A percentile compares a stretch with the other conserved stretches of the same genome.
Conservation (phyloP, 495 filamentous ascomycete species). For the Thozetella sp. region DNA sequence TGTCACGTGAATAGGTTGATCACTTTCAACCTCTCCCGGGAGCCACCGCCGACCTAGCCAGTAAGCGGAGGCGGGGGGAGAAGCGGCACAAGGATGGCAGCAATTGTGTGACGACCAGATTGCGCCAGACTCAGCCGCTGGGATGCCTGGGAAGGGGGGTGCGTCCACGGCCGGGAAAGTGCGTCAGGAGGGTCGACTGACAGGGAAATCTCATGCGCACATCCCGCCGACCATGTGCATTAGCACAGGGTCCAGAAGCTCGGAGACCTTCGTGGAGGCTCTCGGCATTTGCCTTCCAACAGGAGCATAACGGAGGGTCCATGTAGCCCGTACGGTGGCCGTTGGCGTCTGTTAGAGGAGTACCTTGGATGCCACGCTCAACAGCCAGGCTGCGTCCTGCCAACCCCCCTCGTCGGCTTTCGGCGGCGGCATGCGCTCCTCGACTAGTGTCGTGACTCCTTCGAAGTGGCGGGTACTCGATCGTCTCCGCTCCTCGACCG, state of each 20-base stretch:
- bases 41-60: too few relatives aligned
- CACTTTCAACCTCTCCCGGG: too few relatives aligned
- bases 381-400: slow-evolving; percentile 85
- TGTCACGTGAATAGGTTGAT: neutral
- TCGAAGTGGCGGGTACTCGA: slow-evolving; percentile 20
- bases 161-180: neutral
- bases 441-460: slow-evolving; percentile 9
- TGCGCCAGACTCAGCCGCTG: neutral
- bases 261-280: neutral
- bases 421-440: slow-evolving; percentile 38
- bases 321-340: slow-evolving; percentile 1
- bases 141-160: neutral
- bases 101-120: neutral
- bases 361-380: slow-evolving; percentile 75
- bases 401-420: slow-evolving; percentile 62
- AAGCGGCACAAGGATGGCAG: neutral
- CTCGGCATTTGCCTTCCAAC: neutral
- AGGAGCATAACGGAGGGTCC: neutral
- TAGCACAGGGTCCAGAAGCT: slow-evolving; percentile 1
- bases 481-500: slow-evolving; percentile 17
- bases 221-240: slow-evolving; percentile 1
- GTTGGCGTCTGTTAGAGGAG: slow-evolving; percentile 48
- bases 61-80: too few relatives aligned
- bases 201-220: neutral
- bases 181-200: neutral